Evolutionary conservation across 768 basidiomycete species (phyloP).

Genomic region (Suillus ampliporus): DNA sequence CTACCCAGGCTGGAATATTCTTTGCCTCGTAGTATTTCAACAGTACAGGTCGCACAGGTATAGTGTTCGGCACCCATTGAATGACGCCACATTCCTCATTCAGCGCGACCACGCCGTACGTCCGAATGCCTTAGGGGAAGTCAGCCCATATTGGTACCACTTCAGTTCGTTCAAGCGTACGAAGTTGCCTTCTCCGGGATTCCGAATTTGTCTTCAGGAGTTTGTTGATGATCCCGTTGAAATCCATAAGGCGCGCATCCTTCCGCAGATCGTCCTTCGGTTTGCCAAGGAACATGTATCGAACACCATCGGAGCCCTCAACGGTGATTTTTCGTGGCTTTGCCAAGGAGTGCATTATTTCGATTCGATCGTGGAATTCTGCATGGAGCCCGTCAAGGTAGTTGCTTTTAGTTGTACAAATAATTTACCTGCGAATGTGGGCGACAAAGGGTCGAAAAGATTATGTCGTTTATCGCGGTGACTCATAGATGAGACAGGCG

Average conservation of each 20-base stretch:
- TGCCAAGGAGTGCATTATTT: constrained; percentile 90
- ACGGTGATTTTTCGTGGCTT: constrained; percentile 92
- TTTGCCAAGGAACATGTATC: constrained; percentile 93
- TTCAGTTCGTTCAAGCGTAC: constrained; percentile 51
- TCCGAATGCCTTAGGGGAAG: constrained; percentile 70
- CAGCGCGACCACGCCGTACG: constrained; percentile 97
- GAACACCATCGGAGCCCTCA: constrained; percentile 78
- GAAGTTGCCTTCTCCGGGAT: constrained; percentile 86
- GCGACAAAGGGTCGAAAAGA: constrained; percentile 80
- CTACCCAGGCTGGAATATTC: constrained; percentile 54
- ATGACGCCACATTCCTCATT: constrained; percentile 98
- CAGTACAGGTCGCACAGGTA: constrained; percentile 79
- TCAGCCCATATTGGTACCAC: not conserved
- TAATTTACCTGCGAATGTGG: constrained; percentile 75
- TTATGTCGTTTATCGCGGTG: constrained; percentile 54
- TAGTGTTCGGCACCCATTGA: constrained; percentile 97
- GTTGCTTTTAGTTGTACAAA: not conserved
- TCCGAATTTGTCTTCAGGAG: constrained; percentile 93
- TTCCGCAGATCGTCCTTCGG: constrained; percentile 98
- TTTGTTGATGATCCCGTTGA: constrained; percentile 97
- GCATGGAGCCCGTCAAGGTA: not conserved
- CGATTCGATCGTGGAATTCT: constrained; percentile 86
- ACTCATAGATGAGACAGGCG: constrained; percentile 60
- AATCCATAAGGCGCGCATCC: constrained; percentile 97
- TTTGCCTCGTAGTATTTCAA: constrained; percentile 65